Conservation (phyloP, 2,329 filamentous ascomycete species). For the Colletotrichum sojae region DNA sequence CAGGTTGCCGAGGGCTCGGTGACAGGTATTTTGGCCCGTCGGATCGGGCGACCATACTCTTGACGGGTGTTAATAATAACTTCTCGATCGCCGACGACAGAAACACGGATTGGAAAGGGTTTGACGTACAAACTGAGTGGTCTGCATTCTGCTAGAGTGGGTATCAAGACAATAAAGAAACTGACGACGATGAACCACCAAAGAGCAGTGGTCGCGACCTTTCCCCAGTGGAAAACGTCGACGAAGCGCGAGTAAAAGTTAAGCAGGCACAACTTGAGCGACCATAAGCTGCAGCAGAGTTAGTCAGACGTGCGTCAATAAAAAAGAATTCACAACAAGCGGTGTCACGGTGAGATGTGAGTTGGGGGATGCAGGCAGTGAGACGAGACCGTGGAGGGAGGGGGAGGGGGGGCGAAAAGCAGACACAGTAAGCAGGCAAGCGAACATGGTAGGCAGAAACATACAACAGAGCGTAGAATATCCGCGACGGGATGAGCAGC, state of each 20-base stretch:
- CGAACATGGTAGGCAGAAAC: conserved; percentile 2
- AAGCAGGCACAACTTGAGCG: conserved; percentile 48
- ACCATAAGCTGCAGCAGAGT: conserved; percentile 45
- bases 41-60: conserved; percentile 36
- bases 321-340: background rate
- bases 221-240: conserved; percentile 44
- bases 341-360: background rate
- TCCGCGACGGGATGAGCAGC: conserved; percentile 47
- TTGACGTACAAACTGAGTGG: conserved; percentile 44
- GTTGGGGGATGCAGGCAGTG: background rate
- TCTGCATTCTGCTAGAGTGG: conserved; percentile 47
- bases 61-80: background rate
- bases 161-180: conserved; percentile 47
- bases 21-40: conserved; percentile 39
- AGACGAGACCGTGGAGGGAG: background rate
- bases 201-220: conserved; percentile 40
- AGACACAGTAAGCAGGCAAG: background rate
- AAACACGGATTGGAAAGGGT: background rate
- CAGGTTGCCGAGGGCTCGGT: conserved; percentile 47
- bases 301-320: conserved; percentile 19
- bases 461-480: conserved; percentile 50
- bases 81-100: background rate
- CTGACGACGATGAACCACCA: conserved; percentile 48
- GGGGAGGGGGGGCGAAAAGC: background rate
- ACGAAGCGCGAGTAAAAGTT: conserved; percentile 51